Base-by-base conservation (phyloP, 345 rosid genomes). In the Abelmoschus esculentus region DNA sequence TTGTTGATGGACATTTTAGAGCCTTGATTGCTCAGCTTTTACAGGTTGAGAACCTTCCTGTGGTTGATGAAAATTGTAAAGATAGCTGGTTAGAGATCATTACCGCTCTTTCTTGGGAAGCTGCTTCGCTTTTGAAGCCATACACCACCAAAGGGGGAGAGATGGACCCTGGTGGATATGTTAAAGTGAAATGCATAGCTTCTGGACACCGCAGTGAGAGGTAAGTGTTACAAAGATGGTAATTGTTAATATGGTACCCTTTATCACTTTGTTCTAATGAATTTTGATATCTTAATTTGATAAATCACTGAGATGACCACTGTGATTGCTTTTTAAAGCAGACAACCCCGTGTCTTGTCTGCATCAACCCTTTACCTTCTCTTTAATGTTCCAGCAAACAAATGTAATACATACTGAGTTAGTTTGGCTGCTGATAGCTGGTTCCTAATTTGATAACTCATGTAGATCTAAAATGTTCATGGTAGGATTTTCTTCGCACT, bases 161-260 rank as follows among this genome's bases (percentile, higher is more conserved):
- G 73, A 96, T 96, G 99, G 99, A 96, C 78, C 99, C 99, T 31
- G 97, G 91, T 80, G 98, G 97, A 40, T 92, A 96, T 82, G 97
- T 96, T 73, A 92, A 96, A 83, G 92, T 96, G 57, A 92, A 96
- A 75, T 96, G 99, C 85, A 72, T 96, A 76, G 98, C 99, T 73
- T 87, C 96, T 75, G 97, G 99, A 53, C 78, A 56, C 19, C 91
- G 84, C 61, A 73, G 72, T 79, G 95, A 96, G 59, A 96, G 99
- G 99, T 91, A 93, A 74, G 71, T 56, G 22, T 70, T 67, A 56
- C 70, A 73, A 32, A 62, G 8, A 13, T 57, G 1, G 42, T 42
- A 12, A 26, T 13, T 57, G 7, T 57, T 69, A 3, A 4, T 4
- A 15, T 70, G 3, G 58, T 49, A 14, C 14, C 26, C 36, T 13